Base-by-base conservation (phyloP, 495 filamentous ascomycete genomes). In the Penicillium macrosclerotiorum region DNA sequence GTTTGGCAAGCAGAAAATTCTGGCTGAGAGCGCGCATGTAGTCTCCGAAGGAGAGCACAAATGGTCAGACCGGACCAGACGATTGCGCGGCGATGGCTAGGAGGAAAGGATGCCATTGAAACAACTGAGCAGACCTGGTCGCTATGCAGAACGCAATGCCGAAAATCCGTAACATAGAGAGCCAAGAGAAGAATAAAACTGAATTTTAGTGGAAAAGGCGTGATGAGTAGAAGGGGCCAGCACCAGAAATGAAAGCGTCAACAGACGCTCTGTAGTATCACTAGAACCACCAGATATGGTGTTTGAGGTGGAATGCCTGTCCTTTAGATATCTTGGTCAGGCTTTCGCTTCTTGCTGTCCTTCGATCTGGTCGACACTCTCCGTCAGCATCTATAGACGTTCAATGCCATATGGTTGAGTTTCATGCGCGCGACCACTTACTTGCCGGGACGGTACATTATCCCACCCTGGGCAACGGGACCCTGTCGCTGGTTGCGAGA, bases 401-500 rank as follows among this genome's bases (percentile, higher is more conserved):
- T n/a, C 38, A 16, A 16, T 19, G 4, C n/a, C 23, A 14, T 1
- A 6, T 17, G n/a, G n/a, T n/a, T n/a, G 17, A 25, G 14, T 6
- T 38, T 27, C 25, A 13, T 12, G 6, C 12, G 16, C 3, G 37
- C 16, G 5, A 7, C 13, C 2, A 30, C 38, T 18, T 41, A 41
- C 38, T 27, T 17, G 4, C 14, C 11, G 14, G 13, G 4, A 17
- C 14, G 5, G 16, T 31, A 26, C 12, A 17, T 41, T 18, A 23
- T 44, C 47, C 65, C 74, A 30, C 74, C 74, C 47, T 70, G 67
- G n/a, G 70, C 67, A 29, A 73, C 56, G 29, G 38, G 57, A 5
- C 67, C 67, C 22, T 60, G 52, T 14, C 63, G 63, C 23, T 55
- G 55, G 47, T 60, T 73, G 20, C 93, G 81, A 29, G 89, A 95